Percentiles rank a stretch among this genome's conserved stretches.
Evolutionary conservation across 345 rosid species (phyloP).

Genomic region (Citrus medica): DNA sequence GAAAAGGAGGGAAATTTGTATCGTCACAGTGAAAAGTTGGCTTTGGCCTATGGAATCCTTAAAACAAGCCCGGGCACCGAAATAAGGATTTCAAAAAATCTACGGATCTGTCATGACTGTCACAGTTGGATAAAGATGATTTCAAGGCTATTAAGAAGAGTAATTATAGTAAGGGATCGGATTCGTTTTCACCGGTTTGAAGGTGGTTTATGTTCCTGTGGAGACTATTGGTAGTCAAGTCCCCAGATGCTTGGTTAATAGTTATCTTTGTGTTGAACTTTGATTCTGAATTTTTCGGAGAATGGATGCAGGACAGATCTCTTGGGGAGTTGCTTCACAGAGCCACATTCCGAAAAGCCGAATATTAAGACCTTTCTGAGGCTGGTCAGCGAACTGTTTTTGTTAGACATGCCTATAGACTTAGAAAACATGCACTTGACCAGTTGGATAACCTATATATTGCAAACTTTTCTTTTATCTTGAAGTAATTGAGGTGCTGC

Average conservation of each 20-base stretch:
- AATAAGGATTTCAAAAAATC: constrained; percentile 67
- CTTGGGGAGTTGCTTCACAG: neutral
- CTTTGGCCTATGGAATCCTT: constrained; percentile 72
- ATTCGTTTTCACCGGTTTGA: constrained; percentile 80
- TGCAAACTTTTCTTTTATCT: neutral
- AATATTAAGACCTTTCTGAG: neutral
- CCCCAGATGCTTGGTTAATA: neutral
- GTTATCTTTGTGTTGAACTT: neutral
- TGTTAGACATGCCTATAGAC: neutral
- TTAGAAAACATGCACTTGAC: neutral
- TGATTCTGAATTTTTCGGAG: neutral
- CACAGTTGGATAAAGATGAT: constrained; percentile 72
- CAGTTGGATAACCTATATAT: neutral
- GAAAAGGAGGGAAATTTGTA: constrained; percentile 74
- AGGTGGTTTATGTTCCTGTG: constrained; percentile 73
- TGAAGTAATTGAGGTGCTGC: constrained; percentile 4
- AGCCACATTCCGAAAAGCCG: neutral
- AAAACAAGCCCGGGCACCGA: constrained; percentile 69
- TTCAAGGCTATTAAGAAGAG: constrained; percentile 56
- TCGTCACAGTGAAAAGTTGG: constrained; percentile 79
- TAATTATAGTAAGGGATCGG: constrained; percentile 68
- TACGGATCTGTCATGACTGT: constrained; percentile 76
- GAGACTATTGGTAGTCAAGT: constrained; percentile 58
- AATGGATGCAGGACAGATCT: neutral
- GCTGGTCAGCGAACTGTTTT: neutral